Evolutionary conservation across 805 yeast genomes (phyloP), one percentile per base, ranked within the genome.

Genomic region (Candida alai): DNA sequence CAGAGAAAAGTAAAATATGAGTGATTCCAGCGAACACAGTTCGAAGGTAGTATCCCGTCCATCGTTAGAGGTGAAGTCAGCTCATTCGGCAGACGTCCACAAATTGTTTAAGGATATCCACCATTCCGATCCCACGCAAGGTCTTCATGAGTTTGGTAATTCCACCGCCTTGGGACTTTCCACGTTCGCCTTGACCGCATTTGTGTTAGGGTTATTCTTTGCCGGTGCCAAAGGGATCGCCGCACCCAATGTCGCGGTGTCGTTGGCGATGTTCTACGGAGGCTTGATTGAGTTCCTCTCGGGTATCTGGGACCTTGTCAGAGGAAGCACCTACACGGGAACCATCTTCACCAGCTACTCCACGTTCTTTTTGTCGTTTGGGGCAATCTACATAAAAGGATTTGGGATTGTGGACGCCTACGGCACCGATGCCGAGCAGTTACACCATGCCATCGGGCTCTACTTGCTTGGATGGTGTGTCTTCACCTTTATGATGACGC

Each of bases 321-420:
- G 72, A 26, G 83, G 76, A 32, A 78, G 78, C 56, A 74, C 81
- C 15, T 78, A 78, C 59, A 84, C 79, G 60, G 83, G 76, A 40
- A 70, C 79, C 27, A 74, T 74, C 1, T 60, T 78, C 33, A 50
- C 72, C 28, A 72, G 79, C 4, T 79, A 64, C 44, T 87, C 87
- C 32, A 80, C 79, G 4, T 81, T 80, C 55, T 80, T 87, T 87
- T 51, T 79, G 47, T 60, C 80, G 13, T 81, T 58, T 47, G 80
- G 74, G 19, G 79, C 84, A 2, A 68, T 81, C 28, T 54, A 70
- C 41, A 61, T 79, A 24, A 68, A 68, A 11, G 68, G 77, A 49
- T 81, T 80, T 54, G 83, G 83, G 19, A 75, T 80, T 36, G 58
- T 56, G 18, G 62, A 56, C 3, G 78, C 86, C 11, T 80, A 78